phyloP scores from a whole-genome alignment of 2,329 filamentous ascomycete species.

The Fragosphaeria purpurea region DNA sequence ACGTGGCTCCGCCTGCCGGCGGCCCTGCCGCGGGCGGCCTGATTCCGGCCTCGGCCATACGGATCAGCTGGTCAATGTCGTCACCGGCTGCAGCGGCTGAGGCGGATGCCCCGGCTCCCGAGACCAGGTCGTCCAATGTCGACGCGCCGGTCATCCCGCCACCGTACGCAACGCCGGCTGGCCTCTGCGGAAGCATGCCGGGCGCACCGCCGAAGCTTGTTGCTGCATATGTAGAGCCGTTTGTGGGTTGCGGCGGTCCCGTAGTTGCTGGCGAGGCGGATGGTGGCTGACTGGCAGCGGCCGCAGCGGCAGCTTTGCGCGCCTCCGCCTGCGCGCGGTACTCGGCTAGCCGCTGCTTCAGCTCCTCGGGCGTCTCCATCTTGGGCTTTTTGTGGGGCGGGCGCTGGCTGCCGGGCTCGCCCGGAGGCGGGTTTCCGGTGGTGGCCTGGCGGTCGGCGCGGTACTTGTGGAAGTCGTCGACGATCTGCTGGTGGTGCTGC shows the following conservation, averaged over 20 bases:
- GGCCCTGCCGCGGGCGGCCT: slow-evolving; percentile 27
- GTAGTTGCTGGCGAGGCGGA: slow-evolving; percentile 23
- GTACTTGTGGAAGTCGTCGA: slow-evolving; percentile 73
- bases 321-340: slow-evolving; percentile 61
- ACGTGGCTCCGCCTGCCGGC: too few relatives aligned
- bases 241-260: slow-evolving; percentile 12
- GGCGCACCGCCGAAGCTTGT: slow-evolving; percentile 15
- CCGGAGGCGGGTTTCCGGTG: slow-evolving; percentile 74
- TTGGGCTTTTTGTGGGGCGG: slow-evolving; percentile 57
- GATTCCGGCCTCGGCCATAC: slow-evolving; percentile 53
- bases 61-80: slow-evolving; percentile 56
- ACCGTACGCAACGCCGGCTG: slow-evolving; percentile 14
- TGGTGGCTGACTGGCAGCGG: slow-evolving; percentile 22
- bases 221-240: background rate
- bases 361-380: slow-evolving; percentile 63
- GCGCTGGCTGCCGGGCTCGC: slow-evolving; percentile 44
- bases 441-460: slow-evolving; percentile 72
- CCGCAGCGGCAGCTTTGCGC: slow-evolving; percentile 38
- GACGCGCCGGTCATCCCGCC: slow-evolving; percentile 23
- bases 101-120: slow-evolving; percentile 22
- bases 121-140: slow-evolving; percentile 37
- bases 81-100: slow-evolving; percentile 29
- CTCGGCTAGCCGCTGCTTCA: slow-evolving; percentile 71
- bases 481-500: slow-evolving; percentile 77
- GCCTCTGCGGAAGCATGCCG: slow-evolving; percentile 24